Conservation (phyloP, 148 eudicot genomes). For the Dysphania ambrosioides region DNA sequence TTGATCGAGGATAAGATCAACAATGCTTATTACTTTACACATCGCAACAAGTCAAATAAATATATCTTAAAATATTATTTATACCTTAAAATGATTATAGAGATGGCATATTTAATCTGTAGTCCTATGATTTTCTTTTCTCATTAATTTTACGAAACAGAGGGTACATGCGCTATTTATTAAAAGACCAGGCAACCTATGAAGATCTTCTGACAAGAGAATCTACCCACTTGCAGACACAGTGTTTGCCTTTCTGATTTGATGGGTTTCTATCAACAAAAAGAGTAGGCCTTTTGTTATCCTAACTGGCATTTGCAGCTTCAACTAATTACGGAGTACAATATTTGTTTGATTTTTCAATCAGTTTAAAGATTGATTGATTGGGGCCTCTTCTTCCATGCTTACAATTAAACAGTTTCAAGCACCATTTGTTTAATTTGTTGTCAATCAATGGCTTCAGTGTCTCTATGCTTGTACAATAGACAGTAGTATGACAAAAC, state of each 20-base stretch:
- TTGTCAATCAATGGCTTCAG: slow-evolving; percentile 8
- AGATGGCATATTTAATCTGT: no score
- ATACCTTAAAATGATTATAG: no score
- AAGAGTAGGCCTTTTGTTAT: slow-evolving; percentile 21
- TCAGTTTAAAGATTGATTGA: no score
- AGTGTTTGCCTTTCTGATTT: slow-evolving; percentile 32
- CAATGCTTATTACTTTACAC: no score
- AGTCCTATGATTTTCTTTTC: no score
- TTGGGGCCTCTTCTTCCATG: neutral
- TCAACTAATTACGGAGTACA: neutral
- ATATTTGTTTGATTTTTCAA: no score
- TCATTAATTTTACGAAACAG: no score
- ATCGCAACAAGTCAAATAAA: no score
- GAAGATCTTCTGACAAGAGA: slow-evolving; percentile 59
- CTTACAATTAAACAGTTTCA: neutral
- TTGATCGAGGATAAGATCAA: neutral
- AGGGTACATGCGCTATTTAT: no score
- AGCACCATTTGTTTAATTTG: neutral
- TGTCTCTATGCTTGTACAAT: neutral
- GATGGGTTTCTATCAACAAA: slow-evolving; percentile 33
- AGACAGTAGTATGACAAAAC: neutral
- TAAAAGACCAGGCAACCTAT: no score
- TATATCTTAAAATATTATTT: no score
- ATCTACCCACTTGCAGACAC: slow-evolving; percentile 45
- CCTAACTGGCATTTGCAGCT: slow-evolving; percentile 22